These are phyloP conservation scores for Phaeosphaeria sp. DNA, from an alignment of 2,329 filamentous ascomycete species.

Conservation along the genomic window DNA sequence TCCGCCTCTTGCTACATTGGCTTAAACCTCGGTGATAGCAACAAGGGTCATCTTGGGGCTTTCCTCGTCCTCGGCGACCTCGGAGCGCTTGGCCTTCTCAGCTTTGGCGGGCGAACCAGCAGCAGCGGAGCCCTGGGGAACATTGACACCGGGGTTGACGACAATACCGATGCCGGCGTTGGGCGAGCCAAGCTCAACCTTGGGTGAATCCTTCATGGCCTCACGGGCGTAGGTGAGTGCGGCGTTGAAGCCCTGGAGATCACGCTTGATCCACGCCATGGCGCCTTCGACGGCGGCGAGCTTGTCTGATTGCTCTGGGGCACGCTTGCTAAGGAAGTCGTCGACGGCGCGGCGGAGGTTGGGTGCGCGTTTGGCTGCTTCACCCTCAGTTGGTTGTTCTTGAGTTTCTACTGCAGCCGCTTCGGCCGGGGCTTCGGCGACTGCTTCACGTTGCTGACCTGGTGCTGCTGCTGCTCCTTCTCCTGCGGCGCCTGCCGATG, in stretches of 20 bases:
- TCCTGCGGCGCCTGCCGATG: constrained; percentile 32
- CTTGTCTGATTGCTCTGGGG: constrained; percentile 20
- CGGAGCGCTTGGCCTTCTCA: constrained; percentile 30
- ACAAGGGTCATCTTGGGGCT: constrained; percentile 50
- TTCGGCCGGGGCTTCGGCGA: constrained; percentile 10
- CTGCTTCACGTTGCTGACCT: constrained; percentile 26
- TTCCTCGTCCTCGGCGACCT: constrained; percentile 38
- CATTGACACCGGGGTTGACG: constrained; percentile 48
- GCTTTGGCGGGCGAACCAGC: constrained; percentile 31
- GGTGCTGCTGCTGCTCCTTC: constrained; percentile 21
- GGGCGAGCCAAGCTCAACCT: constrained; percentile 58
- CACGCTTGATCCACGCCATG: constrained; percentile 54
- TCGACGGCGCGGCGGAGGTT: constrained; percentile 36
- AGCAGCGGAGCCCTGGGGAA: constrained; percentile 47
- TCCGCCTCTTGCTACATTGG: constrained; percentile 8
- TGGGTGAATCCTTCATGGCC: constrained; percentile 55
- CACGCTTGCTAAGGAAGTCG: constrained; percentile 36
- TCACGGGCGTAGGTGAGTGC: constrained; percentile 57
- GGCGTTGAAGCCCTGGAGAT: constrained; percentile 57
- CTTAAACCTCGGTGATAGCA: constrained; percentile 48
- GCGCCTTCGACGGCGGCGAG: constrained; percentile 42
- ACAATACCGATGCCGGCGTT: constrained; percentile 51
- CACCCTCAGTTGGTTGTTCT: neutral
- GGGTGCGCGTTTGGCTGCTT: constrained; percentile 31
- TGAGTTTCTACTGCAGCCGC: constrained; percentile 16